Conservation (phyloP, 2,329 filamentous ascomycete genomes). For the Cadophora sp. region DNA sequence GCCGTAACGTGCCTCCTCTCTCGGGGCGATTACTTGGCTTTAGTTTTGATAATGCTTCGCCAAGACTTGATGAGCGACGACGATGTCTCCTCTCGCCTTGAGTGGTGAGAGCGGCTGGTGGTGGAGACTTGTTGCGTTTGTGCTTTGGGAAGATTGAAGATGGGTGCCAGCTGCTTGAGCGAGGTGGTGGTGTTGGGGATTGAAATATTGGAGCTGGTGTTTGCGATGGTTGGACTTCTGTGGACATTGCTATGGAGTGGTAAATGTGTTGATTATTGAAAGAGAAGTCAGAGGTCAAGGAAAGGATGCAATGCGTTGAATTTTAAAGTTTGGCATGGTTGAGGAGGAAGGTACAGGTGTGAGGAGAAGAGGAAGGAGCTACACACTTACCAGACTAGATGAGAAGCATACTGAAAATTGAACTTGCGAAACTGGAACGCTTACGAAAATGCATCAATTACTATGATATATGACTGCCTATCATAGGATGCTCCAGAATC, state of each 20-base stretch:
- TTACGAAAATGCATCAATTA: conserved; percentile 26
- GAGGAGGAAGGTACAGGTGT: background rate
- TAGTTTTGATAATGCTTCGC: conserved; percentile 13
- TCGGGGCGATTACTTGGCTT: conserved; percentile 19
- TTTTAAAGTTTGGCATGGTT: background rate
- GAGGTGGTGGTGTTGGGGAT: conserved; percentile 1
- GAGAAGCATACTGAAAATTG: background rate
- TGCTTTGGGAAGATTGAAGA: conserved; percentile 12
- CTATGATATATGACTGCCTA: conserved; percentile 15
- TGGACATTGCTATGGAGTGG: conserved; percentile 21
- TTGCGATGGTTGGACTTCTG: conserved; percentile 15
- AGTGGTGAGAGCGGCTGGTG: conserved; percentile 13
- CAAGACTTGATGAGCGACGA: conserved; percentile 8
- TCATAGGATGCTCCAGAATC: background rate
- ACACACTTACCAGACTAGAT: background rate
- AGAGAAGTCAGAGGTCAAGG: background rate
- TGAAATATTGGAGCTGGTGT: conserved; percentile 8
- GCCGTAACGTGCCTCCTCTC: conserved; percentile 11
- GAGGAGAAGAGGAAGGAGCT: background rate
- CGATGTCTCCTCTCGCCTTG: conserved; percentile 14
- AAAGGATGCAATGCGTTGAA: no score
- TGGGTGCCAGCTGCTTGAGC: conserved; percentile 19
- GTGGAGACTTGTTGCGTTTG: conserved; percentile 14
- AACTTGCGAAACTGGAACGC: background rate
- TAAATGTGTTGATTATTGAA: conserved; percentile 10